phyloP scores from a whole-genome alignment of 805 yeast species.

The Peterozyma xylosa region DNA sequence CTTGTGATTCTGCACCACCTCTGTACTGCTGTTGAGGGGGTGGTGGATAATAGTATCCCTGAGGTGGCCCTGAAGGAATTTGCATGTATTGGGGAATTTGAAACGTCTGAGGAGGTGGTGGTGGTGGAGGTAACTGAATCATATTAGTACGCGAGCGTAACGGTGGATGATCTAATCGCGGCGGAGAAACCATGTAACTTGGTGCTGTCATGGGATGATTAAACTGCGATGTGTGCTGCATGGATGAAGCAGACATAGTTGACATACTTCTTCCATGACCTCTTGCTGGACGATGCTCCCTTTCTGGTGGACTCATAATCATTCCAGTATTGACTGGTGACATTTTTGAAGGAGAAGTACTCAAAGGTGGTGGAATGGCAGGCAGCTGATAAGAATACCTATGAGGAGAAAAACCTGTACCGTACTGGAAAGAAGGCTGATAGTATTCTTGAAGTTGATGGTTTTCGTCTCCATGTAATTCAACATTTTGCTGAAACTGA shows the following conservation, averaged over 20 bases:
- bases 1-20: too few species aligned
- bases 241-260: not conserved
- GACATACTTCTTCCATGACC: not conserved
- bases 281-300: not conserved
- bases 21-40: not conserved
- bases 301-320: not conserved
- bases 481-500: not conserved
- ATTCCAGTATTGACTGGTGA: not conserved
- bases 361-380: too few species aligned
- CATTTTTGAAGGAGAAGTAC: not conserved
- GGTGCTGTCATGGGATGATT: not conserved
- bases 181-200: not conserved
- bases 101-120: not conserved
- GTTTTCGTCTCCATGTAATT: not conserved
- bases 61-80: too few species aligned
- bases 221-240: not conserved
- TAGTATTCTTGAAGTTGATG: not conserved
- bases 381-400: too few species aligned
- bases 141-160: not conserved
- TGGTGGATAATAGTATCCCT: not conserved
- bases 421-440: not conserved
- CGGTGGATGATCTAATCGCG: not conserved
- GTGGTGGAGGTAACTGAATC: not conserved
- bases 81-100: too few species aligned
- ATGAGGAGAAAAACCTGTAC: not conserved